Percentiles rank a stretch among this genome's conserved stretches.
Evolutionary conservation across 305 asterid species (phyloP).

Genomic region (Fraxinus latifolia): DNA sequence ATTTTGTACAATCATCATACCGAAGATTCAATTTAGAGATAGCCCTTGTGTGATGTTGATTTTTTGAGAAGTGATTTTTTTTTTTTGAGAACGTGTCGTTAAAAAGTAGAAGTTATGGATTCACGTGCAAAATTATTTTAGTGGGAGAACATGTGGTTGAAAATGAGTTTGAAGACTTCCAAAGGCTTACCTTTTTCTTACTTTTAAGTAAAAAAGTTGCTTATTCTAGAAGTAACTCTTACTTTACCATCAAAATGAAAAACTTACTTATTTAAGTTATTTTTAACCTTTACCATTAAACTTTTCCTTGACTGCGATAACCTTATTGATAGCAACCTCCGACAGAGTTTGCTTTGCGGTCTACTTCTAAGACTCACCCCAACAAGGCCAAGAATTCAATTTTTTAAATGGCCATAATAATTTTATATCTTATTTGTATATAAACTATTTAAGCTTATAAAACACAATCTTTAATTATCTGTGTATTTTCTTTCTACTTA

Average conservation of each 20-base stretch:
- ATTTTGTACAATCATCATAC: not conserved
- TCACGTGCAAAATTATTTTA: not conserved
- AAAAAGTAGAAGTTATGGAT: not conserved
- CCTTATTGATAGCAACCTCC: not conserved
- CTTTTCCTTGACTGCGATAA: not conserved
- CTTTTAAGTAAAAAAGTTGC: not conserved
- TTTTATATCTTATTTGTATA: not conserved
- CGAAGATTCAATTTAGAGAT: not conserved
- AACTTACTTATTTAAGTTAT: not conserved
- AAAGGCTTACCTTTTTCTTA: not conserved
- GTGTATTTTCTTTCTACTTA: not conserved
- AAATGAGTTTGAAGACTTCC: not conserved
- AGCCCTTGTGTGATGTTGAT: not conserved
- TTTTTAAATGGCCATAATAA: not conserved
- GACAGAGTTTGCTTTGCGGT: not conserved
- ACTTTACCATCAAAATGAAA: not conserved
- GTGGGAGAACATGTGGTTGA: not conserved
- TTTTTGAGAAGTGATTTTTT: not conserved
- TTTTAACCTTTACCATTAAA: not conserved
- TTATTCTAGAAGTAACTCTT: not conserved
- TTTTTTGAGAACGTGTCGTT: not conserved
- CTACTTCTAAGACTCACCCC: not conserved
- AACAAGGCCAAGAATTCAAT: not conserved
- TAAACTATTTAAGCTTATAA: not conserved
- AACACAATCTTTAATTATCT: not conserved